phyloP scores from a whole-genome alignment of 1,139 yeast species.

The Candida dubliniensis region DNA sequence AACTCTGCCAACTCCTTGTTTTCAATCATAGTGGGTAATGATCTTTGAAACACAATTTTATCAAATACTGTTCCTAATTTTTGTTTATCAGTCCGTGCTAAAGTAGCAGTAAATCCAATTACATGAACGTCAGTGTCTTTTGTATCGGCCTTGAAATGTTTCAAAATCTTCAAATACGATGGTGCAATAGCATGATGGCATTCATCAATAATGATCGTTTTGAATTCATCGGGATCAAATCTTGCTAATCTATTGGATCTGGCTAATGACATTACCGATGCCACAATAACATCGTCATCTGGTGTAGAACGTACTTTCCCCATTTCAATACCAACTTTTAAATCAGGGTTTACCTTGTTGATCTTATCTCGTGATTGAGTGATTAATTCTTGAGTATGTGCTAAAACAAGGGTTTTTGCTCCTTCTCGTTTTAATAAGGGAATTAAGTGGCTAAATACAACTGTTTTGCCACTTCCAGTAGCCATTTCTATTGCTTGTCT shows the following conservation, averaged over 20 bases:
- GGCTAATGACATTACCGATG: slow-evolving; percentile 69
- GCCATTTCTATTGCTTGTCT: slow-evolving; percentile 85
- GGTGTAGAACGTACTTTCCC: slow-evolving; percentile 41
- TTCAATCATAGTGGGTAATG: slow-evolving; percentile 64
- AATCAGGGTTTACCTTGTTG: slow-evolving; percentile 46
- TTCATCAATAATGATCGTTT: slow-evolving; percentile 82
- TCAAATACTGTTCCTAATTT: slow-evolving; percentile 65
- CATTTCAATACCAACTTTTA: slow-evolving; percentile 73
- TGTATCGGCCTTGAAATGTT: slow-evolving; percentile 54
- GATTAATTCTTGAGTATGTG: slow-evolving; percentile 80
- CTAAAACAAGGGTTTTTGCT: slow-evolving; percentile 62
- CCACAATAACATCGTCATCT: slow-evolving; percentile 68
- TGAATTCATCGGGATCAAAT: slow-evolving; percentile 59
- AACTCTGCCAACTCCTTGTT: slow-evolving; percentile 73
- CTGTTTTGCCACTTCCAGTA: slow-evolving; percentile 96
- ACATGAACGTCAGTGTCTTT: slow-evolving; percentile 50
- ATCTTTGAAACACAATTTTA: slow-evolving; percentile 70
- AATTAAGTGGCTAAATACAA: slow-evolving; percentile 71
- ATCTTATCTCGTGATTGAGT: slow-evolving; percentile 65
- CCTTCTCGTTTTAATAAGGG: slow-evolving; percentile 44
- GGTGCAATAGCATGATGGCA: slow-evolving; percentile 89
- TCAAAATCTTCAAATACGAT: slow-evolving; percentile 60
- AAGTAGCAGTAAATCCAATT: slow-evolving; percentile 87
- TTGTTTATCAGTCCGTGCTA: slow-evolving; percentile 63
- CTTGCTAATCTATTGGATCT: slow-evolving; percentile 48